Evolutionary conservation across 2,329 filamentous ascomycete species (phyloP).

Genomic region (Neospermospora avenae): DNA sequence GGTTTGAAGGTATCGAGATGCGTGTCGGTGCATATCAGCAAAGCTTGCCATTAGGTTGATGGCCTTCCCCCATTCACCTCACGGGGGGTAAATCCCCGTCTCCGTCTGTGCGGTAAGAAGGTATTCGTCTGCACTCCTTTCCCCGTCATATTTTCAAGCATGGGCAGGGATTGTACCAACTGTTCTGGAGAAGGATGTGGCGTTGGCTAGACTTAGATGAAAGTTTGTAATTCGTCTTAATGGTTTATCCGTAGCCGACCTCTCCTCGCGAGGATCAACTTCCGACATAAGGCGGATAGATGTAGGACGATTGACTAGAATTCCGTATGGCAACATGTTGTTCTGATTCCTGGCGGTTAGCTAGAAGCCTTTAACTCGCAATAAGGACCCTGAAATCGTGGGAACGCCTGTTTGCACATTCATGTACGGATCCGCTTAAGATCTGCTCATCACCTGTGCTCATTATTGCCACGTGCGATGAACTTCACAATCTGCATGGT

Average conservation of each 20-base stretch:
- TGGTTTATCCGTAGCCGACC: background rate
- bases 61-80: background rate
- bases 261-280: background rate
- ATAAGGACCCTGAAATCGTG: background rate
- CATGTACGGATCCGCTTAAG: background rate
- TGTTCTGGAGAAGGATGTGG: background rate
- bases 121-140: conserved; percentile 1
- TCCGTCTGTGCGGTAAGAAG: background rate
- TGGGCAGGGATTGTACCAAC: background rate
- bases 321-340: background rate
- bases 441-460: background rate
- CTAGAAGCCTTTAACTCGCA: background rate
- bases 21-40: background rate
- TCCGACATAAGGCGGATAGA: background rate
- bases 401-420: background rate
- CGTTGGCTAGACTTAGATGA: background rate
- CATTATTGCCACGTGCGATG: background rate
- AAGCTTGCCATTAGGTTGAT: conserved; percentile 1
- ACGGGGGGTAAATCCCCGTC: background rate
- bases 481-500: no score
- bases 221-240: background rate
- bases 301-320: background rate
- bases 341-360: background rate
- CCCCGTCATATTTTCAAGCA: background rate
- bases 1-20: background rate